These are phyloP conservation scores for Picea glauca DNA, from an alignment of 75 land plant species.

Conservation along the genomic window DNA sequence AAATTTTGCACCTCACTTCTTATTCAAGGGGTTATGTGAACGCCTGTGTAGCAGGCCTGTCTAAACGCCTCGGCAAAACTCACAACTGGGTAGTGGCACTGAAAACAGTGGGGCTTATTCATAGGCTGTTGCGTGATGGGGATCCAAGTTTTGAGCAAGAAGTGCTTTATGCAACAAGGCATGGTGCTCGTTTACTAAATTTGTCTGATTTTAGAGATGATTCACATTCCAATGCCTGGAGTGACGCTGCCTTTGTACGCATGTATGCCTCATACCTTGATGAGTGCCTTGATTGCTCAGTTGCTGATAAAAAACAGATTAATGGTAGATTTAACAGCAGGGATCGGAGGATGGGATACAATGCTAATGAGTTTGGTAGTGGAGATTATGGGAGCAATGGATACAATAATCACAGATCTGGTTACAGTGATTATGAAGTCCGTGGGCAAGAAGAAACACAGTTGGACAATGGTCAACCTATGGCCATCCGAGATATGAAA, in stretches of 20 bases:
- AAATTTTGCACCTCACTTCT: slow-evolving; percentile 39
- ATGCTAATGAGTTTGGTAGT: background rate
- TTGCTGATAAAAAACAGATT: slow-evolving; percentile 20
- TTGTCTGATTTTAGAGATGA: slow-evolving; percentile 82
- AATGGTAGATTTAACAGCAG: background rate
- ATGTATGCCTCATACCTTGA: slow-evolving; percentile 77
- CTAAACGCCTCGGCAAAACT: slow-evolving; percentile 72
- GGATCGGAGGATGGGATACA: background rate
- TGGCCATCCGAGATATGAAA: slow-evolving; percentile 64
- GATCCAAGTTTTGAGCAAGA: slow-evolving; percentile 65
- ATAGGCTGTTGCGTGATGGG: slow-evolving; percentile 64
- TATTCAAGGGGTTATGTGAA: slow-evolving; percentile 54
- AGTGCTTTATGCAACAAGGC: slow-evolving; percentile 53
- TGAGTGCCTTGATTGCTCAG: slow-evolving; percentile 61
- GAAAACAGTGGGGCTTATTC: slow-evolving; percentile 70
- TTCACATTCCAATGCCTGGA: slow-evolving; percentile 87
- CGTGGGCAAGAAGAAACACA: slow-evolving; percentile 12
- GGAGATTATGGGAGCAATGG: slow-evolving; percentile 13
- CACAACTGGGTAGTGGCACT: slow-evolving; percentile 88
- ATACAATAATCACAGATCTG: background rate
- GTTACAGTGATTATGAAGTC: slow-evolving; percentile 7
- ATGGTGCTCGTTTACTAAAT: slow-evolving; percentile 67
- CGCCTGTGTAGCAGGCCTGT: slow-evolving; percentile 57
- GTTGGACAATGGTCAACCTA: slow-evolving; percentile 5
- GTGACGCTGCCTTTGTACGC: slow-evolving; percentile 82